Conservation (phyloP, 768 basidiomycete species). For the Suillus fuscotomentosus region DNA sequence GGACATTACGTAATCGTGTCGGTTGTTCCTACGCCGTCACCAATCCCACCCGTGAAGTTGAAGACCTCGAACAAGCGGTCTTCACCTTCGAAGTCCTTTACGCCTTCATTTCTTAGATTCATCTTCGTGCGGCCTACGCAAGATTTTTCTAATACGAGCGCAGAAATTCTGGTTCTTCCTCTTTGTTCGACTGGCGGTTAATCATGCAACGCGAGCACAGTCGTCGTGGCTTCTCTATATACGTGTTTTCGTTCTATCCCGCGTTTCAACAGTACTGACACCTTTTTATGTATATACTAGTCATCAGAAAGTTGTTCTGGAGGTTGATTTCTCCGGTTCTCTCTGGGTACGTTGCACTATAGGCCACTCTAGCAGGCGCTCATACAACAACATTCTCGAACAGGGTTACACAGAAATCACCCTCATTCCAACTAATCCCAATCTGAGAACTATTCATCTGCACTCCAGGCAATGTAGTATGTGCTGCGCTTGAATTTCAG, state of each 20-base stretch:
- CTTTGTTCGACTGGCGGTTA: slow-evolving; percentile 11
- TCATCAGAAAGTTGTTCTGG: slow-evolving; percentile 94
- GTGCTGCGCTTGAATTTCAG: slow-evolving; percentile 30
- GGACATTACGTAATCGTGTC: slow-evolving; percentile 29
- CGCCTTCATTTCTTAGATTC: background rate
- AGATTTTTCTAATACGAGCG: background rate
- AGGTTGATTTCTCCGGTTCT: slow-evolving; percentile 88
- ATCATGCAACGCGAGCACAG: slow-evolving; percentile 73
- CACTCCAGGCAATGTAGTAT: slow-evolving; percentile 87
- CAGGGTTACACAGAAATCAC: slow-evolving; percentile 95
- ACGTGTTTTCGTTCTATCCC: slow-evolving; percentile 48
- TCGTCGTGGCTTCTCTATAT: slow-evolving; percentile 88
- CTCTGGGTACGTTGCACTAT: slow-evolving; percentile 63
- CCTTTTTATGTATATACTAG: slow-evolving; percentile 66
- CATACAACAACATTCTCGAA: slow-evolving; percentile 15
- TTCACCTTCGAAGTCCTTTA: slow-evolving; percentile 5
- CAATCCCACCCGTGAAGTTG: slow-evolving; percentile 20
- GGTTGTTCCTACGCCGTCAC: slow-evolving; percentile 27
- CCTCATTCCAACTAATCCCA: slow-evolving; percentile 74
- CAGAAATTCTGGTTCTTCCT: background rate
- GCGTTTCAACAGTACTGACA: slow-evolving; percentile 40
- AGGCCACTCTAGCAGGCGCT: slow-evolving; percentile 16
- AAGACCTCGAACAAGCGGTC: slow-evolving; percentile 10
- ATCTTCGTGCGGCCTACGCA: background rate
- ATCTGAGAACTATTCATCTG: slow-evolving; percentile 81